Conservation (phyloP, 2,329 filamentous ascomycete genomes). For the Xylaria polymorpha region DNA sequence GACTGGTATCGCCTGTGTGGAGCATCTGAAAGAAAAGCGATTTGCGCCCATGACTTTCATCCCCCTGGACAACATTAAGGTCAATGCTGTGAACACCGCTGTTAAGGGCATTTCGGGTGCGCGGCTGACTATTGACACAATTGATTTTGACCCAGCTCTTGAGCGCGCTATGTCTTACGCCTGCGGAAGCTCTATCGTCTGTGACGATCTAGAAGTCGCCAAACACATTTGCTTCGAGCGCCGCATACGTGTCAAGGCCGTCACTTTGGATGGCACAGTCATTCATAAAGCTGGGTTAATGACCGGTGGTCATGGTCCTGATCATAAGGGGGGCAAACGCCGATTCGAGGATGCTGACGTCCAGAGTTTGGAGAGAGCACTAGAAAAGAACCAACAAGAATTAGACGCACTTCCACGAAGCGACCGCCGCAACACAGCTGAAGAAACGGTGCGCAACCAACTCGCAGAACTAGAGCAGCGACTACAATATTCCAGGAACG, state of each 20-base stretch:
- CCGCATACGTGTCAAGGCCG: conserved; percentile 89
- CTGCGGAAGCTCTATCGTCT: conserved; percentile 94
- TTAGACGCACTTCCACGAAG: conserved; percentile 83
- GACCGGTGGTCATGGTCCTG: conserved; percentile 89
- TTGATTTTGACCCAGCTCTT: conserved; percentile 89
- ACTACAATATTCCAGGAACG: conserved; percentile 76
- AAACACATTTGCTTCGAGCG: conserved; percentile 90
- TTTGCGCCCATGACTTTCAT: conserved; percentile 92
- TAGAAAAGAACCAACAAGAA: conserved; percentile 80
- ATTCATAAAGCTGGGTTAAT: conserved; percentile 97
- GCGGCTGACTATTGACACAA: conserved; percentile 92
- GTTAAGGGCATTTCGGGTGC: conserved; percentile 89
- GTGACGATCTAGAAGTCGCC: conserved; percentile 85
- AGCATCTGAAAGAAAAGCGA: conserved; percentile 91
- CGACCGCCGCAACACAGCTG: conserved; percentile 78
- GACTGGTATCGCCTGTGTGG: conserved; percentile 91
- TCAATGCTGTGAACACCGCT: conserved; percentile 88
- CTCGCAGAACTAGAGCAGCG: conserved; percentile 83
- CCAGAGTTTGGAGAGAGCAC: conserved; percentile 81
- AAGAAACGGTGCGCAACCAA: conserved; percentile 84
- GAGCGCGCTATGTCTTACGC: conserved; percentile 95
- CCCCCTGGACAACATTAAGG: conserved; percentile 96
- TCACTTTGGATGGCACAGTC: conserved; percentile 93
- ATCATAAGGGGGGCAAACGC: conserved; percentile 78
- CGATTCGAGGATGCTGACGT: conserved; percentile 92